phyloP scores from a whole-genome alignment of 805 yeast species.

The Teunomyces gatunensis region DNA sequence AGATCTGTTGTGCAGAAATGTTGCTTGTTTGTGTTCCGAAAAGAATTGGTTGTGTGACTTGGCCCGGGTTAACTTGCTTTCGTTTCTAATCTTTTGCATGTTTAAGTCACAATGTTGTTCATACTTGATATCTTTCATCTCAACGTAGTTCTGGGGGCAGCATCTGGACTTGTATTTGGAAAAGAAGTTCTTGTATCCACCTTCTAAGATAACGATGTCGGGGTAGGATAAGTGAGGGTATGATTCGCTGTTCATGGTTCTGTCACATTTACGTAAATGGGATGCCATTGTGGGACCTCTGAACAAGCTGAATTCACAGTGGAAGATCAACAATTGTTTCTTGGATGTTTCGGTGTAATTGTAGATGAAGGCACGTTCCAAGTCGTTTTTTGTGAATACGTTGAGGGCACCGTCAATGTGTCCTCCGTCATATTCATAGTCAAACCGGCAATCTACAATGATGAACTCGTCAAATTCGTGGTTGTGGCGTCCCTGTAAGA shows the following conservation, averaged over 20 bases:
- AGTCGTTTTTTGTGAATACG: conserved; percentile 63
- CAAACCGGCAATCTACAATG: conserved; percentile 87
- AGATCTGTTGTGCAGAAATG: conserved; percentile 20
- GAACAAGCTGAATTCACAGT: conserved; percentile 90
- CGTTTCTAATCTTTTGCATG: conserved; percentile 44
- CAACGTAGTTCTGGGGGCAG: conserved; percentile 75
- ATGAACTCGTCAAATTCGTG: conserved; percentile 53
- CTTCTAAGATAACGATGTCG: conserved; percentile 82
- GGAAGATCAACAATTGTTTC: conserved; percentile 68
- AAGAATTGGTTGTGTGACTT: conserved; percentile 28
- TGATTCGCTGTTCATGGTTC: conserved; percentile 64
- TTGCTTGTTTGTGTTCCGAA: conserved; percentile 2
- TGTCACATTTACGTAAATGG: conserved; percentile 79
- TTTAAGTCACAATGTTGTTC: conserved; percentile 43
- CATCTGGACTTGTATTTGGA: conserved; percentile 58
- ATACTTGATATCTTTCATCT: conserved; percentile 60
- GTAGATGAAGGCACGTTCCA: conserved; percentile 54
- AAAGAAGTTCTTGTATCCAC: conserved; percentile 85
- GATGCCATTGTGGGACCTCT: conserved; percentile 94
- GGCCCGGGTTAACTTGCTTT: conserved; percentile 39
- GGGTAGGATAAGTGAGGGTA: conserved; percentile 87
- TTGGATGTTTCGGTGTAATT: conserved; percentile 8
- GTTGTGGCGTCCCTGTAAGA: conserved; percentile 52
- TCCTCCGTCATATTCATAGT: conserved; percentile 90
- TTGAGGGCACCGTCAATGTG: conserved; percentile 85